Conservation (phyloP, 2,329 filamentous ascomycete genomes). For the Hirsutella minnesotensis region DNA sequence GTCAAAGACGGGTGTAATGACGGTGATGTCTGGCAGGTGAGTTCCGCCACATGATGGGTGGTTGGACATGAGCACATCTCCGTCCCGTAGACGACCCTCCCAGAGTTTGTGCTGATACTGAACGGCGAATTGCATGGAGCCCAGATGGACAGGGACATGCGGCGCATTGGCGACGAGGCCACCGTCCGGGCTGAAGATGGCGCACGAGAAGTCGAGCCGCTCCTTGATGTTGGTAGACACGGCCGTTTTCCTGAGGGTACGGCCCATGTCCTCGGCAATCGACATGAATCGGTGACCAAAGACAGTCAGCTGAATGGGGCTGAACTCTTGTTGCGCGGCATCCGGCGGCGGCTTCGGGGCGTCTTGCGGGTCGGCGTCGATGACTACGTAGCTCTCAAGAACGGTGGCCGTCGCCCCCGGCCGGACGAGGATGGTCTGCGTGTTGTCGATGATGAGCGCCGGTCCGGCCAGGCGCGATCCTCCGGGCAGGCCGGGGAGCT, state of each 20-base stretch:
- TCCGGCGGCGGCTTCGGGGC: not conserved
- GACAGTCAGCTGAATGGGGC: conserved; percentile 60
- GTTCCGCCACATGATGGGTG: conserved; percentile 22
- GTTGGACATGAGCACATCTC: conserved; percentile 25
- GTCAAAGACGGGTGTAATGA: conserved; percentile 23
- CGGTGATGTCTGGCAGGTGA: conserved; percentile 25
- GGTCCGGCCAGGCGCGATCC: conserved; percentile 15
- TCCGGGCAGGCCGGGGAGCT: conserved; percentile 9
- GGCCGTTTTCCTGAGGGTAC: conserved; percentile 64
- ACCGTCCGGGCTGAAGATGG: conserved; percentile 63
- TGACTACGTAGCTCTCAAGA: conserved; percentile 22
- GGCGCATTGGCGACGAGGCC: conserved; percentile 65
- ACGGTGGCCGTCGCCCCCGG: conserved; percentile 19
- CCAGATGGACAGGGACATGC: conserved; percentile 64
- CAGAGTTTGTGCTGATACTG: conserved; percentile 58
- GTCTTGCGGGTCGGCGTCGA: conserved; percentile 9
- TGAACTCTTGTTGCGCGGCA: conserved; percentile 10
- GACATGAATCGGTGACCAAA: conserved; percentile 77
- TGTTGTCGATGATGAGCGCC: conserved; percentile 51
- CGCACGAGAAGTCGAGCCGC: conserved; percentile 69
- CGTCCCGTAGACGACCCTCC: conserved; percentile 29
- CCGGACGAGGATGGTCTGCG: conserved; percentile 64
- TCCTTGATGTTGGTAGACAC: conserved; percentile 73
- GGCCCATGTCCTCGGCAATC: conserved; percentile 74
- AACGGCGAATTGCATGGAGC: conserved; percentile 68